A percentile compares a stretch with the other conserved stretches of the same genome.
Evolutionary conservation across 768 basidiomycete species (phyloP).

Genomic region (Tephrocybe sp.): DNA sequence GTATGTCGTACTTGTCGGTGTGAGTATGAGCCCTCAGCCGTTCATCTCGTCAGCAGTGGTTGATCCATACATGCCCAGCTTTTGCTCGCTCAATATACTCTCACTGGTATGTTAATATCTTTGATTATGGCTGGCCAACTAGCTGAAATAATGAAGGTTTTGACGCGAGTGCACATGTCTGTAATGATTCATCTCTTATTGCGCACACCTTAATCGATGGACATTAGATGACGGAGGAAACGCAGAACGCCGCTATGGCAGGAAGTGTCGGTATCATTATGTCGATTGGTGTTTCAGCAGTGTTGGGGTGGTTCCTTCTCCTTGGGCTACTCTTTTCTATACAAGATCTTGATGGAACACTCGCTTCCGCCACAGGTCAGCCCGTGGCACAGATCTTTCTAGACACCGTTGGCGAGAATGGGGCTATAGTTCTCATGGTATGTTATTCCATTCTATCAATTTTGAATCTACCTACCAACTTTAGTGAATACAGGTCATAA

Average conservation of each 20-base stretch:
- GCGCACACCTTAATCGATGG: background rate
- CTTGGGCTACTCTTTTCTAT: slow-evolving; percentile 76
- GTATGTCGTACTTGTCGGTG: slow-evolving; percentile 71
- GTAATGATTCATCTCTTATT: slow-evolving; percentile 18
- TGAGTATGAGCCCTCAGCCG: too few species aligned
- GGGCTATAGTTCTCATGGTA: slow-evolving; percentile 76
- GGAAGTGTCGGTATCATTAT: slow-evolving; percentile 69
- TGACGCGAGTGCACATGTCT: slow-evolving; percentile 71
- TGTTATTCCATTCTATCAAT: too few species aligned
- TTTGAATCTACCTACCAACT: background rate
- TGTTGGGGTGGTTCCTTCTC: slow-evolving; percentile 77
- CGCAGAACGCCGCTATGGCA: slow-evolving; percentile 65
- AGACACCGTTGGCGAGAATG: slow-evolving; percentile 72
- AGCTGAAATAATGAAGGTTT: slow-evolving; percentile 43
- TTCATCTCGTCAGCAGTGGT: background rate
- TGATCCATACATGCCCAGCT: slow-evolving; percentile 34
- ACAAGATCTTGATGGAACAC: slow-evolving; percentile 61
- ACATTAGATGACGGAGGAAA: slow-evolving; percentile 75
- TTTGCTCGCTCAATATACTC: slow-evolving; percentile 74
- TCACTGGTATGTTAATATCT: slow-evolving; percentile 52
- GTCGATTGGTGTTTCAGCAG: slow-evolving; percentile 69
- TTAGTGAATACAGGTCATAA: slow-evolving; percentile 45
- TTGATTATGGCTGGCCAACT: background rate
- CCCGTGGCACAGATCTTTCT: slow-evolving; percentile 81
- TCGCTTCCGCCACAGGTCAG: slow-evolving; percentile 56